Percentiles rank a stretch among this genome's conserved stretches.
Conservation (phyloP, 2,329 filamentous ascomycete genomes). For the Phyllosticta paracitricarpa region DNA sequence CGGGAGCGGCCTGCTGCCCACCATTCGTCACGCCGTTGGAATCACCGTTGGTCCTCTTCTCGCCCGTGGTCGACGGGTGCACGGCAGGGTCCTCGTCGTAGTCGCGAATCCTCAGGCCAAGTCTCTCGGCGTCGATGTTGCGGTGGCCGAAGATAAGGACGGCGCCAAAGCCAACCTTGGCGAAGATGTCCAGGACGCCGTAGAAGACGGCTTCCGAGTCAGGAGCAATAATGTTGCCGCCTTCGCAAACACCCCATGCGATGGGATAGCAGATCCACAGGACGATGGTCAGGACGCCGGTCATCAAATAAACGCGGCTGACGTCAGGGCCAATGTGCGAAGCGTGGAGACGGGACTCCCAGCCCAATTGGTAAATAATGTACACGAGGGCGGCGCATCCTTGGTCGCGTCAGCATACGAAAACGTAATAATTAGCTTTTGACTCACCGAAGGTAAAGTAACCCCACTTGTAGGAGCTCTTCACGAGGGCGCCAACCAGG, state of each 20-base stretch:
- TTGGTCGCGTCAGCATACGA: neutral
- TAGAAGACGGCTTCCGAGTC: conserved; percentile 62
- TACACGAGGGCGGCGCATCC: conserved; percentile 43
- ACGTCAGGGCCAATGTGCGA: conserved; percentile 44
- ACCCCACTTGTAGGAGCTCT: conserved; percentile 56
- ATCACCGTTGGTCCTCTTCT: conserved; percentile 15
- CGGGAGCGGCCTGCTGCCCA: neutral
- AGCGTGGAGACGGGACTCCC: conserved; percentile 48
- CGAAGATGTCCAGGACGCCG: conserved; percentile 53
- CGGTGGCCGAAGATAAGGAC: conserved; percentile 54
- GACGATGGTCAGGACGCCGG: conserved; percentile 48
- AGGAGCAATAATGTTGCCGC: conserved; percentile 54
- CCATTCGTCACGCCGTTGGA: conserved; percentile 10
- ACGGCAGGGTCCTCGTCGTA: conserved; percentile 33
- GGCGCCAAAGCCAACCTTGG: conserved; percentile 52
- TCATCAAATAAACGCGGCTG: conserved; percentile 43
- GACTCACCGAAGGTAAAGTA: conserved; percentile 47
- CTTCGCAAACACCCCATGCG: conserved; percentile 53
- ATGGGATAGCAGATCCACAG: conserved; percentile 58
- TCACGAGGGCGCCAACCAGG: conserved; percentile 54
- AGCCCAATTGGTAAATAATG: conserved; percentile 49
- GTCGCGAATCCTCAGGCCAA: conserved; percentile 45
- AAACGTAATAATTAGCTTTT: neutral
- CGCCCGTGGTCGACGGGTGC: neutral
- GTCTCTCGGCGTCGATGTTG: conserved; percentile 46